Conservation (phyloP, 768 basidiomycete genomes). For the Boletus vinaceobasis region DNA sequence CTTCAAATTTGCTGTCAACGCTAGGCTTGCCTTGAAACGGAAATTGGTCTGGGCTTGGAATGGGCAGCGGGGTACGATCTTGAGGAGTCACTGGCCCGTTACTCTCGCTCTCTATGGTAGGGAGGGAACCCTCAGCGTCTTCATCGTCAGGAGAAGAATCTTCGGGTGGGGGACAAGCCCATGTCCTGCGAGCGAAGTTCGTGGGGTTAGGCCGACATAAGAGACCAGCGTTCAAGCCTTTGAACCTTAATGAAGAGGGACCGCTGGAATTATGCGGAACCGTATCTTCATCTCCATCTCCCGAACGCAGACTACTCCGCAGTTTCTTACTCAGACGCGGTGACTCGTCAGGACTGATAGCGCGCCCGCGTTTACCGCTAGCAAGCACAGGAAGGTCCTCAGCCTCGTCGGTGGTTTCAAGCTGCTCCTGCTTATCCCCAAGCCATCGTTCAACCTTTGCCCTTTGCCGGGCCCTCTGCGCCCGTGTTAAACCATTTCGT, state of each 20-base stretch:
- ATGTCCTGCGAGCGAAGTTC: constrained; percentile 55
- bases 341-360: constrained; percentile 21
- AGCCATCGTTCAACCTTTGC: constrained; percentile 41
- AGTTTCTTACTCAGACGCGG: constrained; percentile 27
- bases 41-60: constrained; percentile 33
- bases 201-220: constrained; percentile 60
- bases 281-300: constrained; percentile 27
- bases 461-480: constrained; percentile 41
- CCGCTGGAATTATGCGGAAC: constrained; percentile 25
- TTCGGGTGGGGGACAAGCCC: constrained; percentile 42
- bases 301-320: constrained; percentile 18
- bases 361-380: constrained; percentile 24
- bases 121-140: constrained; percentile 31
- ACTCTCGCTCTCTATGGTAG: constrained; percentile 45
- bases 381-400: constrained; percentile 12
- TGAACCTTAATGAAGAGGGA: constrained; percentile 28
- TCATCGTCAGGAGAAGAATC: constrained; percentile 35
- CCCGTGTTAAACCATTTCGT: constrained; percentile 32
- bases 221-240: constrained; percentile 42
- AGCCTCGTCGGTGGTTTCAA: constrained; percentile 11
- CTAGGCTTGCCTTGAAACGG: constrained; percentile 17
- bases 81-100: constrained; percentile 57
- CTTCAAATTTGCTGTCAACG: constrained; percentile 22
- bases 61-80: constrained; percentile 43
- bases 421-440: constrained; percentile 22